Conservation (phyloP, 2,329 filamentous ascomycete species). For the Penicillium oxalicum region DNA sequence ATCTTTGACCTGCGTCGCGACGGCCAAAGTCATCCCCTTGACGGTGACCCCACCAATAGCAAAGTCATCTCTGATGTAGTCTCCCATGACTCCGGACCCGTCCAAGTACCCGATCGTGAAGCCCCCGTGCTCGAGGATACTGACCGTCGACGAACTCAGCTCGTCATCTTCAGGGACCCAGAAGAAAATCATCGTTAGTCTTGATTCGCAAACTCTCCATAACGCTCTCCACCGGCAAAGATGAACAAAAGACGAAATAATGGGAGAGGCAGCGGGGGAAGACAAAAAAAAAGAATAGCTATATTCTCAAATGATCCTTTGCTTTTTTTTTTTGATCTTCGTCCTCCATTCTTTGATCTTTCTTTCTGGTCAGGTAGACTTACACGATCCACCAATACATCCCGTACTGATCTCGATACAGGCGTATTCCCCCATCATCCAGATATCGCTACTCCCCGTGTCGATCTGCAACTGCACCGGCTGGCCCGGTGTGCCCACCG, state of each 20-base stretch:
- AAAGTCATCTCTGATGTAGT: neutral
- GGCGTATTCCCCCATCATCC: neutral
- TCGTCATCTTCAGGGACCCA: neutral
- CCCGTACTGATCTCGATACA: neutral
- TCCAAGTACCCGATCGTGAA: neutral
- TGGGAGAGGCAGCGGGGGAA: too few species aligned
- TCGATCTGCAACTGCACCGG: neutral
- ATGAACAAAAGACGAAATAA: too few species aligned
- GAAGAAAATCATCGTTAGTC: too few species aligned
- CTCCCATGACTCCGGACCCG: neutral
- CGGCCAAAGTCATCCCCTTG: neutral
- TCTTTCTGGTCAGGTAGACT: neutral
- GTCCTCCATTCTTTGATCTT: too few species aligned
- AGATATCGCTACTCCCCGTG: slow-evolving; percentile 1
- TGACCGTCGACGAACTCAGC: neutral
- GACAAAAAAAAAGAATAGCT: too few species aligned
- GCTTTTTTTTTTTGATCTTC: too few species aligned
- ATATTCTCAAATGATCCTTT: too few species aligned
- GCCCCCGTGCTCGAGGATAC: neutral
- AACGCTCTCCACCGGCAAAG: too few species aligned
- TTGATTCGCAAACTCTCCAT: too few species aligned
- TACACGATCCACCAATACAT: neutral
- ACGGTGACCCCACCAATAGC: neutral
- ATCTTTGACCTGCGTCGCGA: neutral
- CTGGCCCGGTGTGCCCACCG: neutral